Conservation (phyloP, 371 early-diverging fungal genomes). For the Mucor saturninus region DNA sequence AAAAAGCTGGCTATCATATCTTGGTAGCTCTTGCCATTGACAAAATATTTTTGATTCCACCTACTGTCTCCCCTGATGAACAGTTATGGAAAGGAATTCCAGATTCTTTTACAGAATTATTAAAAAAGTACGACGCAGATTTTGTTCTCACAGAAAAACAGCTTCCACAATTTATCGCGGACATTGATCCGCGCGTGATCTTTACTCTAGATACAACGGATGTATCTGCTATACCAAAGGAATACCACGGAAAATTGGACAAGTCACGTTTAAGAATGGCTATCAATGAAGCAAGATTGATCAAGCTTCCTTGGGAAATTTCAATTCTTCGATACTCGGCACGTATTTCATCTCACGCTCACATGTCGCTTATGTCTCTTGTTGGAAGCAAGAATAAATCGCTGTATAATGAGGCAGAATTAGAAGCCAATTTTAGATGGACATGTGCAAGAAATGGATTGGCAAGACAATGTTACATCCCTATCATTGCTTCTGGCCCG, state of each 20-base stretch:
- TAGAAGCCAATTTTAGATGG: constrained; percentile 54
- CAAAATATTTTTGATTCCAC: constrained; percentile 50
- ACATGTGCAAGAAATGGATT: constrained; percentile 51
- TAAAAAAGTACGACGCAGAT: constrained; percentile 58
- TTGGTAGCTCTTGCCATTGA: constrained; percentile 42
- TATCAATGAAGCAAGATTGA: constrained; percentile 54
- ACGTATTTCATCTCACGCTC: constrained; percentile 55
- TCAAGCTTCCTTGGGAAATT: constrained; percentile 60
- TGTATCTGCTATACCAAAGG: constrained; percentile 2
- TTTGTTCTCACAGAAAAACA: constrained; percentile 38
- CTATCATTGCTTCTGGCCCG: constrained; percentile 54
- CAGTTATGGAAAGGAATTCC: constrained; percentile 61
- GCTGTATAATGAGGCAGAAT: constrained; percentile 46
- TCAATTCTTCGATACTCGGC: constrained; percentile 42
- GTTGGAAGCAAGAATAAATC: constrained; percentile 1
- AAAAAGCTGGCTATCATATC: constrained; percentile 58
- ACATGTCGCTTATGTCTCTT: constrained; percentile 40
- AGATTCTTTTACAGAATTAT: constrained; percentile 37
- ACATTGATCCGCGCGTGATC: constrained; percentile 37
- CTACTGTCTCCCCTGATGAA: constrained; percentile 43
- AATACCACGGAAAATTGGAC: constrained; percentile 4
- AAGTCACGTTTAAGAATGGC: constrained; percentile 30
- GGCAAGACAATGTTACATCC: constrained; percentile 47
- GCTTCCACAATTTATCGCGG: constrained; percentile 29
- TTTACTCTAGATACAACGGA: constrained; percentile 31